A percentile compares a stretch with the other conserved stretches of the same genome.
These are phyloP conservation scores for Candida broadrunensis DNA, from an alignment of 805 yeast genomes.

Conservation along the genomic window DNA sequence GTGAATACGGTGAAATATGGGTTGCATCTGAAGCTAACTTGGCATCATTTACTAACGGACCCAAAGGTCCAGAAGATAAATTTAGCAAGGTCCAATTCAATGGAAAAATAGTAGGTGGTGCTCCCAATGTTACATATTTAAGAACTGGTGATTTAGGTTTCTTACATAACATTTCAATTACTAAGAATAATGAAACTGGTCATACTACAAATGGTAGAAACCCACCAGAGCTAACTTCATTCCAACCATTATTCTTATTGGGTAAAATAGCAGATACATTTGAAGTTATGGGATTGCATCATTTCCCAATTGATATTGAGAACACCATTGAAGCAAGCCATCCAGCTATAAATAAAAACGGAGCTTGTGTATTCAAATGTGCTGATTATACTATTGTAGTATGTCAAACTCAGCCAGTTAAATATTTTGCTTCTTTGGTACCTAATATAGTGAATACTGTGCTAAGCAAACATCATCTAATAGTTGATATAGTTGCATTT, in stretches of 20 bases:
- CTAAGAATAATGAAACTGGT: constrained; percentile 39
- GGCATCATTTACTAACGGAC: constrained; percentile 54
- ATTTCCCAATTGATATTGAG: constrained; percentile 83
- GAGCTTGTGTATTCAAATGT: constrained; percentile 71
- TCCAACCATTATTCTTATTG: constrained; percentile 80
- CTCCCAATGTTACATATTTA: constrained; percentile 56
- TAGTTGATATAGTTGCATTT: constrained; percentile 82
- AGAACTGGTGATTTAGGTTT: constrained; percentile 96
- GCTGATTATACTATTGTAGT: constrained; percentile 77
- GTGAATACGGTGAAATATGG: constrained; percentile 98
- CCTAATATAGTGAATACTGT: constrained; percentile 81
- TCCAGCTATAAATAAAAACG: constrained; percentile 55
- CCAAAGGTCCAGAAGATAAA: constrained; percentile 48
- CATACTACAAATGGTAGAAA: constrained; percentile 8
- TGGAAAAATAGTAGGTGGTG: constrained; percentile 64
- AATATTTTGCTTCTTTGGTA: constrained; percentile 66
- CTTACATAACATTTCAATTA: constrained; percentile 64
- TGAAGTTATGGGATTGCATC: constrained; percentile 87
- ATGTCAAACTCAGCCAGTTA: constrained; percentile 55
- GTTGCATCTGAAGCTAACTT: constrained; percentile 86
- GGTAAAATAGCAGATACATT: constrained; percentile 85
- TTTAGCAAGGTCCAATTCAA: constrained; percentile 51
- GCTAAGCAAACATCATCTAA: constrained; percentile 74
- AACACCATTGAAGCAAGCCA: constrained; percentile 45
- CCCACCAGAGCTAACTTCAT: constrained; percentile 25